Base-by-base conservation (phyloP, 169 alveolate species). In the Babesia gibsoni region DNA sequence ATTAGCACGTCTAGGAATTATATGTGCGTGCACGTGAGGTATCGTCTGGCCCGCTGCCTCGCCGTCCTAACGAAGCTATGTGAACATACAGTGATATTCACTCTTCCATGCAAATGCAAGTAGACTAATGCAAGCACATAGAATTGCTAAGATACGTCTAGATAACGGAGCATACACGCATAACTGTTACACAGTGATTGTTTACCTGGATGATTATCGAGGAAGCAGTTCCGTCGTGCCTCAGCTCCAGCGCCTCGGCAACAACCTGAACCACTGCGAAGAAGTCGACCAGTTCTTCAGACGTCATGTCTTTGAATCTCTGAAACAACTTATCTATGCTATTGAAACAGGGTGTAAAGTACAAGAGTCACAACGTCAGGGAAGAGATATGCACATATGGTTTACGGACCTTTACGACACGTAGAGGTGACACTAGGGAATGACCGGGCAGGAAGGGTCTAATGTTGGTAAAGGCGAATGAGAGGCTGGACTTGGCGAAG, bases 31-130 rank as follows among this genome's bases (percentile, higher is more conserved):
- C 18, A 91, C 86, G 66, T 93, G 97, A 0, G 90, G 90, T n/a
- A 93, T 93, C 5, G 96, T 91, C 84, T 92, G 96, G 0, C 97
- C 97, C 2, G 97, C 94, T 22, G 84, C 96, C 54, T 78, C 82
- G 14, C 97, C 97, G 73, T 93, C 96, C 89, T 93, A 59, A 37
- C 27, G 73, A 57, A 37, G 69, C 45, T 20, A 41, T 27, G 8
- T n/a, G 52, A 46, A 16, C 75, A 52, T 48, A 63, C 64, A 52
- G 32, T 49, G 61, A 72, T 27, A 35, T 29, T 37, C 2, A 73
- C 83, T 67, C 61, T 58, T n/a, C 61, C 53, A 57, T 72, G 54
- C n/a, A n/a, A n/a, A n/a, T n/a, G n/a, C n/a, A n/a, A n/a, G n/a
- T n/a, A n/a, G n/a, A n/a, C n/a, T n/a, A n/a, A n/a, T n/a, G n/a